Evolutionary conservation across 495 filamentous ascomycete species (phyloP).

Genomic region (Talaromyces nanjingensis): DNA sequence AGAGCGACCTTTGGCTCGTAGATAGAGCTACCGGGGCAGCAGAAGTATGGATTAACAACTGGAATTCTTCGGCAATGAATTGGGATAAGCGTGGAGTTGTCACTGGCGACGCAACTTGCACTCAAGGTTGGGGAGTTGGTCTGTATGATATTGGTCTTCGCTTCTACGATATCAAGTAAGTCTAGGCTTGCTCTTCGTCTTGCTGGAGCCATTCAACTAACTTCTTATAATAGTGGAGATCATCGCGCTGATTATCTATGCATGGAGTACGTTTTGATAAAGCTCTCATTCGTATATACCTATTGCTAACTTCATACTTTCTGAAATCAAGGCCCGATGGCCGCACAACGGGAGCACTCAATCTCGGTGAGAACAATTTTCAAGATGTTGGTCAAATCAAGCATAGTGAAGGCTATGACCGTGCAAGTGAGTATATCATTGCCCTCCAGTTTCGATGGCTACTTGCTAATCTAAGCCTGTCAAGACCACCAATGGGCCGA

Average conservation of each 20-base stretch:
- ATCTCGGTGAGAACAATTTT: slow-evolving; percentile 1
- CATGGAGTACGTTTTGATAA: not conserved
- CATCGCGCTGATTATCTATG: not conserved
- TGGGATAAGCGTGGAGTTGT: slow-evolving; percentile 6
- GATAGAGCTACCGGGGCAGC: slow-evolving; percentile 14
- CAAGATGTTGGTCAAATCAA: slow-evolving; percentile 8
- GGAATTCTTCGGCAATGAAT: not conserved
- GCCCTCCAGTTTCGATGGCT: too few species aligned
- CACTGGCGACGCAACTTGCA: slow-evolving; percentile 11
- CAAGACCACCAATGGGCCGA: slow-evolving; percentile 8
- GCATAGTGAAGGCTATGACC: slow-evolving; percentile 3
- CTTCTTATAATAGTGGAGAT: slow-evolving; percentile 12
- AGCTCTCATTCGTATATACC: not conserved
- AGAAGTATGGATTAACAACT: slow-evolving; percentile 18
- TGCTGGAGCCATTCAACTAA: not conserved
- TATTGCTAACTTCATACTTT: not conserved
- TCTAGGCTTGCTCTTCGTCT: not conserved
- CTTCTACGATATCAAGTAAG: slow-evolving; percentile 18
- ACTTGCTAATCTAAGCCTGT: too few species aligned
- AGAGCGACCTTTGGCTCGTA: slow-evolving; percentile 19
- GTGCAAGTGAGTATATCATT: too few species aligned
- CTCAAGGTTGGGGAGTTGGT: slow-evolving; percentile 16
- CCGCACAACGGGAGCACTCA: not conserved
- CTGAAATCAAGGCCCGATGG: not conserved
- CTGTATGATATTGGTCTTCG: slow-evolving; percentile 17